Evolutionary conservation across 1,284 basidiomycete species (phyloP).

Genomic region (Microbotryum violaceum): DNA sequence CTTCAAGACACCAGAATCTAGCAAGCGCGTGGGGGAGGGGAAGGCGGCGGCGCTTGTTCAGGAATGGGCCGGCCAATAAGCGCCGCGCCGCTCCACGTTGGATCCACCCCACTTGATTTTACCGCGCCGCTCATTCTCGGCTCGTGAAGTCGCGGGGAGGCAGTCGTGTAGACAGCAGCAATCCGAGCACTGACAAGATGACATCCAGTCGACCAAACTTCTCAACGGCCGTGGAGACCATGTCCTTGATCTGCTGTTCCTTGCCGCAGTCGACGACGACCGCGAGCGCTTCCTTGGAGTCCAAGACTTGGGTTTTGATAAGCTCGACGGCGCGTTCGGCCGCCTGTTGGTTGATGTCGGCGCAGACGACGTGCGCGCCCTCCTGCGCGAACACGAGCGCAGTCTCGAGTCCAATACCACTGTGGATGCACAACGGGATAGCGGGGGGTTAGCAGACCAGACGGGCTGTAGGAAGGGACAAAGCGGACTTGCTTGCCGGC

Average conservation of each 20-base stretch:
- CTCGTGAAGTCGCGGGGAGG: neutral
- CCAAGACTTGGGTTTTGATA: conserved; percentile 53
- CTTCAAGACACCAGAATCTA: no score
- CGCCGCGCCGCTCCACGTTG: neutral
- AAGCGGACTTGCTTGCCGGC: conserved; percentile 41
- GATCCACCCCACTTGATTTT: neutral
- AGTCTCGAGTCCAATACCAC: conserved; percentile 86
- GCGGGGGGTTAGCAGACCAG: conserved; percentile 20
- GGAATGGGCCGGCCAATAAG: no score
- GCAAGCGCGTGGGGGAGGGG: no score
- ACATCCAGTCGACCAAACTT: conserved; percentile 85
- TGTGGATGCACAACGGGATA: neutral
- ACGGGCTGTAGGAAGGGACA: neutral
- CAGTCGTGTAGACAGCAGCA: neutral
- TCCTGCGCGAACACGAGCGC: conserved; percentile 86
- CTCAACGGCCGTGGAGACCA: conserved; percentile 69
- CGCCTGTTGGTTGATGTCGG: conserved; percentile 70
- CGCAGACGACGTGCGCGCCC: conserved; percentile 66
- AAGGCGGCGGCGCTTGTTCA: no score
- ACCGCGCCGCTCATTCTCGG: neutral
- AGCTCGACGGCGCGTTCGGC: conserved; percentile 62
- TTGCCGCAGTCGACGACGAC: conserved; percentile 79
- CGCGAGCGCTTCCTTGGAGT: conserved; percentile 56
- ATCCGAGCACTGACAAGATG: conserved; percentile 56
- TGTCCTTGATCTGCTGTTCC: conserved; percentile 72